Conservation (phyloP, 148 eudicot genomes). For the Pouteria glomerata region DNA sequence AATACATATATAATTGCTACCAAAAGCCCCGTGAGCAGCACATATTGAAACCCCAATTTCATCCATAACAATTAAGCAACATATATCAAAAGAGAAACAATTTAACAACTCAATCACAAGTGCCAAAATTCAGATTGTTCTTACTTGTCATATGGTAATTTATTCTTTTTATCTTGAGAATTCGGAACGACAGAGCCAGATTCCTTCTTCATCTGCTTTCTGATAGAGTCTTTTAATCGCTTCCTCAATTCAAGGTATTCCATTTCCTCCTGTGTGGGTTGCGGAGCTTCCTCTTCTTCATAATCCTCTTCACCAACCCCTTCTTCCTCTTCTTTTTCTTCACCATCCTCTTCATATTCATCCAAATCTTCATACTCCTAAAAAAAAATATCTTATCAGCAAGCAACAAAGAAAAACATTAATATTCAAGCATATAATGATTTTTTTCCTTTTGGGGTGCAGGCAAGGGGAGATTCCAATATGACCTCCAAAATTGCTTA, state of each 20-base stretch:
- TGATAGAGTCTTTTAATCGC: slow-evolving; percentile 50
- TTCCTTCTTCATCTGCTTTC: slow-evolving; percentile 59
- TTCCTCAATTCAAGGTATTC: slow-evolving; percentile 66
- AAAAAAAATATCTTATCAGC: slow-evolving; percentile 1
- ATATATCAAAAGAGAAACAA: too few species aligned
- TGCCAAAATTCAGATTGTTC: slow-evolving; percentile 1
- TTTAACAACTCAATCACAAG: neutral
- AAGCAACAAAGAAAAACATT: neutral
- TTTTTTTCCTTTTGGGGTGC: too few species aligned
- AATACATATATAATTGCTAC: neutral
- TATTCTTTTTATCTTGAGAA: slow-evolving; percentile 37
- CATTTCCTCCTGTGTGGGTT: slow-evolving; percentile 56
- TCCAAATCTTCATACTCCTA: slow-evolving; percentile 57
- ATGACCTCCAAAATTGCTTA: slow-evolving; percentile 14
- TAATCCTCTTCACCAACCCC: slow-evolving; percentile 28
- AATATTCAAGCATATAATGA: neutral
- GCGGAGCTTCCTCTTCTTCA: slow-evolving; percentile 37
- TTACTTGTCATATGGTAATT: slow-evolving; percentile 48
- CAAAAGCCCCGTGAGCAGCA: neutral
- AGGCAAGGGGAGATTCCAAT: neutral
- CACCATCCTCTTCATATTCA: slow-evolving; percentile 56
- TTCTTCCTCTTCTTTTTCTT: slow-evolving; percentile 36
- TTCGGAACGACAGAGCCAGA: slow-evolving; percentile 37
- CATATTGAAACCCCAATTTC: neutral
- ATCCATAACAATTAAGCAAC: neutral